These are phyloP conservation scores for Lactarius tabidus DNA, from an alignment of 768 basidiomycete genomes.

Conservation along the genomic window DNA sequence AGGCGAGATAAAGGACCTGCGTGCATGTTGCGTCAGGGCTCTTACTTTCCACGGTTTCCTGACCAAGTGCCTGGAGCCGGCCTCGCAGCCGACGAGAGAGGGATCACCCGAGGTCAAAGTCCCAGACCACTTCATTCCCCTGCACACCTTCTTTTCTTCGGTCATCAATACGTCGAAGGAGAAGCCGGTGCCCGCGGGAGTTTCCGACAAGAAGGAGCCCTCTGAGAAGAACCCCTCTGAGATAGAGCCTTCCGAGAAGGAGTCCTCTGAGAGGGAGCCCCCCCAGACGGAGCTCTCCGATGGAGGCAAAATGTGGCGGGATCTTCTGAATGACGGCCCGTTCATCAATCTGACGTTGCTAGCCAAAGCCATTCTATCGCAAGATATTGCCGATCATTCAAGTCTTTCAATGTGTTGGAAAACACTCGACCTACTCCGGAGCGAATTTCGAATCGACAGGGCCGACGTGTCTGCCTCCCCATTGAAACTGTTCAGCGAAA, in stretches of 20 bases:
- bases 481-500: neutral
- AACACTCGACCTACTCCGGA: slow-evolving; percentile 11
- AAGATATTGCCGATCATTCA: neutral
- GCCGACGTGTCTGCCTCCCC: neutral
- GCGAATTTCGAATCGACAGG: neutral
- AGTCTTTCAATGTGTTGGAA: slow-evolving; percentile 14
- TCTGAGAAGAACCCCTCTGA: no score
- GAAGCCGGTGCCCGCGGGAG: neutral
- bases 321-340: slow-evolving; percentile 2
- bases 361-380: neutral
- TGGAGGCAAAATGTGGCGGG: neutral
- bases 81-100: neutral
- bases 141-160: neutral
- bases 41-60: slow-evolving; percentile 8
- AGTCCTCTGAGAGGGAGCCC: no score
- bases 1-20: neutral
- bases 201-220: no score
- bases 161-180: neutral
- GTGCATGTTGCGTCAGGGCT: neutral
- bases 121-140: neutral
- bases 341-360: slow-evolving; percentile 10
- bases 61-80: neutral
- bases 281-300: no score
- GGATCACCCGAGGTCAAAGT: neutral
- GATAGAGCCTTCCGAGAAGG: no score